A percentile compares a stretch with the other conserved stretches of the same genome.
These are phyloP conservation scores for Pichia norvegensis DNA, from an alignment of 1,139 yeast species.

Conservation along the genomic window DNA sequence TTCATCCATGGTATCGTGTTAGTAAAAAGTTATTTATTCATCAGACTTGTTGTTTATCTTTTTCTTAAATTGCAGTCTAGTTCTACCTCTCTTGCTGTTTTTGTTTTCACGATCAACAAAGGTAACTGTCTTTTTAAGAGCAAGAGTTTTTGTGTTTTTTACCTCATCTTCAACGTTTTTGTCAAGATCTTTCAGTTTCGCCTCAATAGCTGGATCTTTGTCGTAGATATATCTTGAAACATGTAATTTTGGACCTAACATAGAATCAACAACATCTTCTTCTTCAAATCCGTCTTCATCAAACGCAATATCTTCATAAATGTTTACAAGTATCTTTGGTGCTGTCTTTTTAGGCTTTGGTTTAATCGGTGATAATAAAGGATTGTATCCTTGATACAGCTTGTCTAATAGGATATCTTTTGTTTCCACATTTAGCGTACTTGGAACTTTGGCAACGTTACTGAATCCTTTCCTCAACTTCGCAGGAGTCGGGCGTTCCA, in stretches of 20 bases:
- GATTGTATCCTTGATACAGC: conserved; percentile 29
- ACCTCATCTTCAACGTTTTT: neutral
- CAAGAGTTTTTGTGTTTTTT: neutral
- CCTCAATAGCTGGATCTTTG: conserved; percentile 15
- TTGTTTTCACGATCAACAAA: conserved; percentile 3
- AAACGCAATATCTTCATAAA: conserved; percentile 11
- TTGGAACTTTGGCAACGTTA: conserved; percentile 27
- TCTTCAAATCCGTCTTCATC: conserved; percentile 12
- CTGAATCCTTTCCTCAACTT: conserved; percentile 26
- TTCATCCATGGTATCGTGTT: neutral
- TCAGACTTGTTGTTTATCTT: conserved; percentile 4
- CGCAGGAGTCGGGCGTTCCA: neutral
- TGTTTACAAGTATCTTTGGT: conserved; percentile 12
- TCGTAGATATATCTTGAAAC: conserved; percentile 16
- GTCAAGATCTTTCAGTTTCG: conserved; percentile 9
- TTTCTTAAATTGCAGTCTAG: conserved; percentile 8
- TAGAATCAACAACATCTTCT: conserved; percentile 9
- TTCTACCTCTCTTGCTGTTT: conserved; percentile 6
- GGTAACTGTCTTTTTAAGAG: neutral
- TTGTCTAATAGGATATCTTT: conserved; percentile 27
- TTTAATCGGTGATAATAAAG: conserved; percentile 26
- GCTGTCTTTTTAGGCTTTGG: conserved; percentile 18
- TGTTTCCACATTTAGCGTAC: conserved; percentile 25
- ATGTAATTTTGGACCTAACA: conserved; percentile 14
- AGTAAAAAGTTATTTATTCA: neutral